Evolutionary conservation across 75 land plant species (phyloP), one percentile per base, ranked within the genome.

Genomic region (Pinus albicaulis): DNA sequence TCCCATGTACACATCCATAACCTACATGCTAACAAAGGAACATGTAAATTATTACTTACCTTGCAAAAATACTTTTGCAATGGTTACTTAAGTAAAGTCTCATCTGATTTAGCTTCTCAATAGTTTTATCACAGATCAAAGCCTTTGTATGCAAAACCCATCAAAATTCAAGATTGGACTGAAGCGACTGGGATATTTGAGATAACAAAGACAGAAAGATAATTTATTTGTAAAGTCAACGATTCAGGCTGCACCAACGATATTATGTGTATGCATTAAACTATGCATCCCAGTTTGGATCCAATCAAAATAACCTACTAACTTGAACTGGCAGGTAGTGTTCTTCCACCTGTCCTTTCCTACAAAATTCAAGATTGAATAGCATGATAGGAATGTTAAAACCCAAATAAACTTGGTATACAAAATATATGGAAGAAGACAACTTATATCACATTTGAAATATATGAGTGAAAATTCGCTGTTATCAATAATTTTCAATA

Each of bases 1-100:
- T 78, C 98, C 98, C 55, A 82, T 85, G 74, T 93, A 95, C 31
- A 95, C 98, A 76, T 93, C 91, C 80, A 78, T 70, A 12, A 91
- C 95, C 98, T 95, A 84, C 68, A 79, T 26, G 74, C 59, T 75
- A 36, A 5, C 61, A 55, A 73, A 31, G 22, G 53, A 64, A 36
- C 38, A 66, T 66, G 48, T 20, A 19, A 66, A 66, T 17, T 19
- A 66, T 66, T 66, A 38, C 44, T 66, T 66, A 66, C 70, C 31
- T 66, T 48, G 53, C 53, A 48, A 48, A 48, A 48, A 48, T 48
- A 10, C 53, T 48, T 48, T 38, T 66, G 44, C 41, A 38, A 38
- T 36, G 7, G 41, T 66, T 20, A n/a, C 38, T 66, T 36, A 20
- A 66, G 38, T 48, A 48, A 66, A 7, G 19, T 38, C 8, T 36